These are phyloP conservation scores for Macrocybe sp. DNA, from an alignment of 1,284 basidiomycete species.

Conservation along the genomic window DNA sequence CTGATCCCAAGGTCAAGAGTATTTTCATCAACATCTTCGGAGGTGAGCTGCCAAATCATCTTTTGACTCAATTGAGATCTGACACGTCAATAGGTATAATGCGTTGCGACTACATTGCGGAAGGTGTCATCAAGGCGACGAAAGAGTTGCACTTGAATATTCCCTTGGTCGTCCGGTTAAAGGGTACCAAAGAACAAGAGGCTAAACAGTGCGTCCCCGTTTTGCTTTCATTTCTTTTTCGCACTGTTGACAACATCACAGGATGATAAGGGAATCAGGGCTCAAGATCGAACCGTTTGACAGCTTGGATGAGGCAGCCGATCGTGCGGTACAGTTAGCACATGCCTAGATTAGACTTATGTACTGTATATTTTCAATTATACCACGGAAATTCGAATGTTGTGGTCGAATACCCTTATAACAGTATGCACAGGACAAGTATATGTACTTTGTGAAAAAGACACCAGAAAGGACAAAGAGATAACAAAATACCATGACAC, in stretches of 20 bases:
- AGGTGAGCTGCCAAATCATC: constrained; percentile 33
- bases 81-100: constrained; percentile 71
- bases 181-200: constrained; percentile 95
- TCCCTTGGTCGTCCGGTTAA: constrained; percentile 90
- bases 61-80: not conserved
- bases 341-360: constrained; percentile 22
- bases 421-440: constrained; percentile 30
- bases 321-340: constrained; percentile 77
- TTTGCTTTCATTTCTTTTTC: not conserved
- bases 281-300: constrained; percentile 92
- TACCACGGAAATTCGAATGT: constrained; percentile 5
- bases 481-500: constrained; percentile 15
- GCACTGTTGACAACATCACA: constrained; percentile 25
- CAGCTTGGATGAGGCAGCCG: constrained; percentile 80
- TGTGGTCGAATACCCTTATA: constrained; percentile 6
- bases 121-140: constrained; percentile 97
- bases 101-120: constrained; percentile 96
- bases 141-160: constrained; percentile 85
- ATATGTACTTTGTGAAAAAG: constrained; percentile 29
- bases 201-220: constrained; percentile 77
- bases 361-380: constrained; percentile 3
- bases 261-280: constrained; percentile 90
- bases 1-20: constrained; percentile 91
- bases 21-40: constrained; percentile 99
- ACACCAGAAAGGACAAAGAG: constrained; percentile 17